A percentile compares a stretch with the other conserved stretches of the same genome.
phyloP scores from a whole-genome alignment of 495 filamentous ascomycete species.

The Podospora fimiseda region DNA sequence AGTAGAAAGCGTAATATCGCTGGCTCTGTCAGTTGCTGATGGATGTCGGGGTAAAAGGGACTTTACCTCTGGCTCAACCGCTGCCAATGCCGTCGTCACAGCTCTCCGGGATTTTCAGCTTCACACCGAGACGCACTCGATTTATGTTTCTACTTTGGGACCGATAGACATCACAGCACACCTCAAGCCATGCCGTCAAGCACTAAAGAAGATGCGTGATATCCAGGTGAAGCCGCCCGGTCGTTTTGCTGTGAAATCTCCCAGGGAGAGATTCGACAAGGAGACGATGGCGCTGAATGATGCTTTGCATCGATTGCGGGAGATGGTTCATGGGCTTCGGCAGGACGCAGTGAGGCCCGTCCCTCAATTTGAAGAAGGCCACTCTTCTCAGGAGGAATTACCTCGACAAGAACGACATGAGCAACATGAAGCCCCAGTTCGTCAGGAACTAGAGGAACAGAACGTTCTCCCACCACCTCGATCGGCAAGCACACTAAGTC shows the following conservation, averaged over 20 bases:
- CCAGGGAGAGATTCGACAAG: background rate
- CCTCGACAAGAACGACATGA: background rate
- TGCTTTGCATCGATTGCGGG: background rate
- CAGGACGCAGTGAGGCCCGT: background rate
- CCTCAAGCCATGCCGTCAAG: background rate
- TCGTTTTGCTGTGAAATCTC: background rate
- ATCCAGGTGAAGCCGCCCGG: background rate
- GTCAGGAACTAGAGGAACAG: too few relatives aligned
- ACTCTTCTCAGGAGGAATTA: background rate
- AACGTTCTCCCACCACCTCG: too few relatives aligned
- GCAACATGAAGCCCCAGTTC: background rate
- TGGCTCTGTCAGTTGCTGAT: background rate
- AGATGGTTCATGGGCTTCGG: background rate
- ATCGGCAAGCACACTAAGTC: too few relatives aligned
- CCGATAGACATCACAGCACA: background rate
- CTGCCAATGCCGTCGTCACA: background rate
- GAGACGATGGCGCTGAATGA: background rate
- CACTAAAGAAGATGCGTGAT: background rate
- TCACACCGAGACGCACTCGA: background rate
- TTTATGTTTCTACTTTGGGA: background rate
- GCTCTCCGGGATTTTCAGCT: background rate
- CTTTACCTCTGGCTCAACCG: background rate
- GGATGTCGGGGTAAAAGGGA: background rate
- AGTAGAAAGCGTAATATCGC: background rate
- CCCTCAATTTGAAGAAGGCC: background rate